A percentile compares a stretch with the other conserved stretches of the same genome.
These are phyloP conservation scores for Jackrogersella minutella DNA, from an alignment of 495 filamentous ascomycete species.

Conservation along the genomic window DNA sequence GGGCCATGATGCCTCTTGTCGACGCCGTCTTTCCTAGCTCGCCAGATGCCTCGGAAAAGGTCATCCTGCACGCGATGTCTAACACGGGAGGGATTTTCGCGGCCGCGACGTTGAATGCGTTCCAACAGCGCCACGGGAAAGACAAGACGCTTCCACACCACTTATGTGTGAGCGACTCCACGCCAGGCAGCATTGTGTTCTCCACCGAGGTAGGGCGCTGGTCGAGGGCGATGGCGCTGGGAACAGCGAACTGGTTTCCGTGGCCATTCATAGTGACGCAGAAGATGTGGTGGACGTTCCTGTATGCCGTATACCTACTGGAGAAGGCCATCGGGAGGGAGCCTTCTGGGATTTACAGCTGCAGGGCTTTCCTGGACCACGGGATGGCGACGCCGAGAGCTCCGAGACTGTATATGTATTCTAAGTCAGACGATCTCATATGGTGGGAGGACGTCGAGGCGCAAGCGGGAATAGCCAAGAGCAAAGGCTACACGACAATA, in stretches of 20 bases:
- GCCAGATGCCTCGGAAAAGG: slow-evolving; percentile 30
- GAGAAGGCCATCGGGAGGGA: slow-evolving; percentile 46
- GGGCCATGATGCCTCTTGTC: slow-evolving; percentile 59
- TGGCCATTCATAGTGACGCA: slow-evolving; percentile 55
- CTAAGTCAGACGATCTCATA: slow-evolving; percentile 64
- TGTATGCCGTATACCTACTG: slow-evolving; percentile 42
- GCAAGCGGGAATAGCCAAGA: slow-evolving; percentile 55
- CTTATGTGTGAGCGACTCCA: slow-evolving; percentile 60
- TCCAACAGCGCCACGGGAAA: slow-evolving; percentile 43
- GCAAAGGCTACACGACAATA: slow-evolving; percentile 52
- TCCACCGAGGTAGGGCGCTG: slow-evolving; percentile 57
- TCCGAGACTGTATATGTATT: slow-evolving; percentile 59
- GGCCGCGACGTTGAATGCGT: slow-evolving; percentile 56
- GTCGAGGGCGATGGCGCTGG: slow-evolving; percentile 62
- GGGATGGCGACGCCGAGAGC: slow-evolving; percentile 40
- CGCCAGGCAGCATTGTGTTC: slow-evolving; percentile 59
- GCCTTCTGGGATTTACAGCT: slow-evolving; percentile 48
- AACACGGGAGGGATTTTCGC: slow-evolving; percentile 36
- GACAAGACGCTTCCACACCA: slow-evolving; percentile 55
- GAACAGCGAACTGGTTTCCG: slow-evolving; percentile 50
- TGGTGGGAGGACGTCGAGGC: slow-evolving; percentile 60
- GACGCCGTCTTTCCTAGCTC: slow-evolving; percentile 53
- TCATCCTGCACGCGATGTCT: slow-evolving; percentile 50
- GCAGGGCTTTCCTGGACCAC: slow-evolving; percentile 47
- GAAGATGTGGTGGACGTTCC: slow-evolving; percentile 51